Evolutionary conservation across 441 rosid genomes (phyloP).

Genomic region (Lepidium campestre): DNA sequence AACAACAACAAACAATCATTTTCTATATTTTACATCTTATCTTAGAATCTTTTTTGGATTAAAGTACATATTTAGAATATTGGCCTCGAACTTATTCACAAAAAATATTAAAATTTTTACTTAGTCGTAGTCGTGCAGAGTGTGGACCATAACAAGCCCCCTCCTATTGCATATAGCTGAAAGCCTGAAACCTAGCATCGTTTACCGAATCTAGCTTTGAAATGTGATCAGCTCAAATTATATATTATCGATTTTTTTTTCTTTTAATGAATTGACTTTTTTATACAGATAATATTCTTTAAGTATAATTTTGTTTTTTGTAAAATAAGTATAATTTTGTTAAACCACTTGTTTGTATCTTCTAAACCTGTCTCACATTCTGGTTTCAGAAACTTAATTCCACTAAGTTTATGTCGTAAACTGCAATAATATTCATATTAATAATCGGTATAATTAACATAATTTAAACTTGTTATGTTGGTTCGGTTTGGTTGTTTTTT

Average conservation of each 20-base stretch:
- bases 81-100: not conserved
- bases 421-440: not conserved
- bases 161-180: not conserved
- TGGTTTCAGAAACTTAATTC: not conserved
- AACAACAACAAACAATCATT: not conserved
- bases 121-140: not conserved
- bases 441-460: not conserved
- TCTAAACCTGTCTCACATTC: not conserved
- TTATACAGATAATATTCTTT: not conserved
- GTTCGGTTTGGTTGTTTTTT: not conserved
- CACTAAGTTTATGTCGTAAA: not conserved
- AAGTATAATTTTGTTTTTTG: not conserved
- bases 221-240: constrained; percentile 1
- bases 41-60: not conserved
- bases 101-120: not conserved
- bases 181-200: constrained; percentile 7
- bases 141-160: constrained; percentile 17
- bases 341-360: not conserved
- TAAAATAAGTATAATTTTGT: not conserved
- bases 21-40: too few species aligned
- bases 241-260: not conserved
- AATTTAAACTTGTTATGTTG: not conserved
- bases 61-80: not conserved
- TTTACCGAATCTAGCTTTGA: constrained; percentile 17
- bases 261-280: not conserved